Percentiles rank a stretch among this genome's conserved stretches.
phyloP scores from a whole-genome alignment of 148 eudicot genomes.

The Mesembryanthemum crystallinum region DNA sequence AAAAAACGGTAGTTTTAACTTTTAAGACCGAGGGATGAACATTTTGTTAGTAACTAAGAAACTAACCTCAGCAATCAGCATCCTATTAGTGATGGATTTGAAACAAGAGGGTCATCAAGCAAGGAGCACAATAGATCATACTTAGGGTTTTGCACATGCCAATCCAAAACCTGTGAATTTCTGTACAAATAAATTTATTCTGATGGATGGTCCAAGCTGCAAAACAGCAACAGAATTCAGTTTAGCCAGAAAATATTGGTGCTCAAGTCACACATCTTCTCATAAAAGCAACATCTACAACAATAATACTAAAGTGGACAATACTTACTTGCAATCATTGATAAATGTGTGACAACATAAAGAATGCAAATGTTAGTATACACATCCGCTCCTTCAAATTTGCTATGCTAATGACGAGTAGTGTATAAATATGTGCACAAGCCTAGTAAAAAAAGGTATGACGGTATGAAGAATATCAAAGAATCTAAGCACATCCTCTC shows the following conservation, averaged over 20 bases:
- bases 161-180: not conserved
- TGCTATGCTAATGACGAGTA: not conserved
- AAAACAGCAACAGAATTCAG: not conserved
- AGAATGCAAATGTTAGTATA: not conserved
- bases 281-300: not conserved
- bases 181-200: not conserved
- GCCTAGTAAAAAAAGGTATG: not conserved
- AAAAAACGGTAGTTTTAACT: too few relatives aligned
- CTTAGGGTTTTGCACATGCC: not conserved
- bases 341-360: not conserved
- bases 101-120: not conserved
- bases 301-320: not conserved
- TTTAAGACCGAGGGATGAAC: too few relatives aligned
- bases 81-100: not conserved
- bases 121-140: not conserved
- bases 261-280: not conserved
- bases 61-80: not conserved
- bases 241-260: not conserved
- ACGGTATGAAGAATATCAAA: not conserved
- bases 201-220: constrained; percentile 5
- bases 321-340: not conserved
- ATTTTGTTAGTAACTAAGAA: not conserved
- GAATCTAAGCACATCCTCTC: not conserved
- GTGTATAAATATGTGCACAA: not conserved
- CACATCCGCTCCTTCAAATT: not conserved